Percentiles rank a stretch among this genome's conserved stretches.
Conservation (phyloP, 106 monocot genomes). For the Triglochin maritima region DNA sequence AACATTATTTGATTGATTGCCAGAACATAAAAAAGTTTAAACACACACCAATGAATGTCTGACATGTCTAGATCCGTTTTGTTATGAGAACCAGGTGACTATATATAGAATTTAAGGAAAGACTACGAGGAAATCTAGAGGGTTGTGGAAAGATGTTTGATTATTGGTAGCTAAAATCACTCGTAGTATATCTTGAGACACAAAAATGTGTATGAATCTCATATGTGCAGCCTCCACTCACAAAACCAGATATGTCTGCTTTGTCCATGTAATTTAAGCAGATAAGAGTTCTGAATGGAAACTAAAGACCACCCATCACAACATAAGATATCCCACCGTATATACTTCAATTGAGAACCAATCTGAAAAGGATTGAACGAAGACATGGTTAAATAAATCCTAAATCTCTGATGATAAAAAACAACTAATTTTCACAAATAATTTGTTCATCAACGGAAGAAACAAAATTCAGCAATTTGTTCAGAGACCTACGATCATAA, state of each 20-base stretch:
- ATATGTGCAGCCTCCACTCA: constrained; percentile 56
- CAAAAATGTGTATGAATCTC: constrained; percentile 36
- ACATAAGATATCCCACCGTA: not conserved
- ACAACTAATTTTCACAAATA: too few species aligned
- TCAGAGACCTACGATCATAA: too few species aligned
- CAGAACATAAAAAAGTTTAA: constrained; percentile 4
- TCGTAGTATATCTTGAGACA: not conserved
- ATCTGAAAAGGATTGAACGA: too few species aligned
- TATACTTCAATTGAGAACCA: too few species aligned
- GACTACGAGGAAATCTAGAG: not conserved
- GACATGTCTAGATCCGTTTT: constrained; percentile 62
- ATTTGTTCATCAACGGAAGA: too few species aligned
- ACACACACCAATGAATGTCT: constrained; percentile 31
- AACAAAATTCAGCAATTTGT: too few species aligned
- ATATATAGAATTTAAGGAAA: not conserved
- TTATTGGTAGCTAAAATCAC: constrained; percentile 5
- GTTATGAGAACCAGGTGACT: too few species aligned
- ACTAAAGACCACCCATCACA: too few species aligned
- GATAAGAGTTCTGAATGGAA: too few species aligned
- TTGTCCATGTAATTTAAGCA: constrained; percentile 46
- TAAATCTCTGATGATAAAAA: too few species aligned
- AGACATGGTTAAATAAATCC: too few species aligned
- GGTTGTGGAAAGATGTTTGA: not conserved
- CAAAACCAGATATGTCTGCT: constrained; percentile 85
- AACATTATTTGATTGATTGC: not conserved